Base-by-base conservation (phyloP, 306 rosid genomes). In the Cucurbita moschata region DNA sequence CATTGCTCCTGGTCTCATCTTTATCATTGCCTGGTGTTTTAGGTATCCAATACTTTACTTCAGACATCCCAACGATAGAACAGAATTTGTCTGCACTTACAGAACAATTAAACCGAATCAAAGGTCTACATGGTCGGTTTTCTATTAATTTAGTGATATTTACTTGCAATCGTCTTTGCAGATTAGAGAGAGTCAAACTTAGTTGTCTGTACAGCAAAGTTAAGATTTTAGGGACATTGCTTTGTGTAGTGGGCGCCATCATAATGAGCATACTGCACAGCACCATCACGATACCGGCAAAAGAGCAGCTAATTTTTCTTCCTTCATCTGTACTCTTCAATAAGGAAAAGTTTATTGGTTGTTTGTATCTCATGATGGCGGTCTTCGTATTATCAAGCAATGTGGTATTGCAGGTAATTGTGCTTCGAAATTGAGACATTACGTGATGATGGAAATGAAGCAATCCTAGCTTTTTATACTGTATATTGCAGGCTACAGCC, bases 1-100 rank as follows among this genome's bases (percentile, higher is more conserved):
- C 79, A 84, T 90, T 77, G 92, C 96, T 44, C 98, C 98, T 0
- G 98, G 88, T 21, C 83, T 93, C 75, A 88, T 93, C 77, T 88
- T 87, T 76, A 21, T 87, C 77, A 90, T 88, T 35, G 94, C 98
- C 2, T 93, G 96, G 87, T 77, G 76, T 71, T 76, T 76, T 44
- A 81, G 98, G 98, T 88, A 87, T 73, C 47, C n/a, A 56, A 47
- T 8, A 7, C 64, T 55, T 55, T 8, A 30, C 19, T 55, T 21
- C 8, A 8, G 5, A 26, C 12, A 58, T 26, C 40, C n/a, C 5
- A n/a, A n/a, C 26, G 1, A n/a, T 18, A 53, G 58, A n/a, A 53
- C 58, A n/a, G 23, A 10, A 53, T 18, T 54, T 54, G 23, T 56
- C 1, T 56, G 37, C 62, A 21, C 61, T 56, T 56, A 21, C 14